Evolutionary conservation across 805 yeast genomes (phyloP), one percentile per base, ranked within the genome.

Genomic region (Saccharomycopsis oosterbeekiorum): DNA sequence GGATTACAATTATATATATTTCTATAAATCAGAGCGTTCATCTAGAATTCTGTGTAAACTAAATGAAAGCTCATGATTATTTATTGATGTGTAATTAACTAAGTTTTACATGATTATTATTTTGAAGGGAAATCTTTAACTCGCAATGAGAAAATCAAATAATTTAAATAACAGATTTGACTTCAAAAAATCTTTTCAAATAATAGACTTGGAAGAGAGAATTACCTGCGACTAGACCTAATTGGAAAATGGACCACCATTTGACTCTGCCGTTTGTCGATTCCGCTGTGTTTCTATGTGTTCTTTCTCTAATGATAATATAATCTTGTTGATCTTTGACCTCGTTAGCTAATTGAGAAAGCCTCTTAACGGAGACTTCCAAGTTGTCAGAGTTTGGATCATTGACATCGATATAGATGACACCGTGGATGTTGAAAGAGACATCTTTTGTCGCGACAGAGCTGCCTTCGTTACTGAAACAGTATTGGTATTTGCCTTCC

Each of bases 261-360:
- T 93, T 93, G 66, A 93, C 98, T 70, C 99, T 84, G 60, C 94
- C 86, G 75, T 93, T 93, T 55, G 99, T 93, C 26, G 96, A 88
- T 76, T 93, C 99, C 5, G 99, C 98, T 10, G 99, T 93, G 76
- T 93, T 94, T 82, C 99, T 88, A 74, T 93, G 99, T 15, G 96
- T 88, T 77, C 97, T 87, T 76, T 93, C 99, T 76, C 99, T 85
- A 64, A 93, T 91, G 56, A 92, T 96, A 68, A 94, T 85, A 75
- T 94, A 94, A 68, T 89, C 83, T 66, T 78, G 96, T 75, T 94
- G 99, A 68, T 91, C 93, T 76, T 88, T 88, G 63, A 94, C 91
- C 68, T 90, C 97, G 68, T 84, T 83, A 47, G 96, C 85, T 67
- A 89, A 78, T 65, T 88, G 87, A 66, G 84, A 76, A 69, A 93